Conservation (phyloP, 306 rosid species). For the Neltuma alba region DNA sequence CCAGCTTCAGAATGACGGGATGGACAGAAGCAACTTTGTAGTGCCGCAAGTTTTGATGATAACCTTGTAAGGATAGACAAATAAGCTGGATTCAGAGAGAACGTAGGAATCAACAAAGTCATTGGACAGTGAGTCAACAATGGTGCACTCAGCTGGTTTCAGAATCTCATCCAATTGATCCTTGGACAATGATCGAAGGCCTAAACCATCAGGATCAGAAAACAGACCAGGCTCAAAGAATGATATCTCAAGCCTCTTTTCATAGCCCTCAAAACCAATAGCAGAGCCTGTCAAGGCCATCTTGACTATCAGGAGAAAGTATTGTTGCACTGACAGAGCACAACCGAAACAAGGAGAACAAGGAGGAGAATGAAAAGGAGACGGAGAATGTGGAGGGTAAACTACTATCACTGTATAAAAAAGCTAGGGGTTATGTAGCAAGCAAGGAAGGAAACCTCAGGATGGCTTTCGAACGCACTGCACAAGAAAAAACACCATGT, state of each 20-base stretch:
- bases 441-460: constrained; percentile 46
- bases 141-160: constrained; percentile 87
- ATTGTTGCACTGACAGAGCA: constrained; percentile 27
- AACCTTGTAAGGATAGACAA: constrained; percentile 74
- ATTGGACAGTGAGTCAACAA: constrained; percentile 78
- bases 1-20: constrained; percentile 80
- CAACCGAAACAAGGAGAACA: constrained; percentile 15
- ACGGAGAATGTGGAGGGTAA: neutral
- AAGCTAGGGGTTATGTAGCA: constrained; percentile 45
- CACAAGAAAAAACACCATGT: constrained; percentile 29
- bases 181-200: constrained; percentile 72
- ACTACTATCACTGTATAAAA: constrained; percentile 9
- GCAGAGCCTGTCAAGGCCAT: constrained; percentile 74
- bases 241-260: constrained; percentile 90
- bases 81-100: constrained; percentile 94
- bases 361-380: neutral
- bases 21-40: constrained; percentile 79
- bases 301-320: constrained; percentile 33
- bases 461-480: constrained; percentile 98
- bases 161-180: constrained; percentile 81
- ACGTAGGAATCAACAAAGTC: constrained; percentile 88
- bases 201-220: constrained; percentile 71
- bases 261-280: constrained; percentile 95
- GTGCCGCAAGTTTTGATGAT: constrained; percentile 97
- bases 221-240: constrained; percentile 69